A percentile compares a stretch with the other conserved stretches of the same genome.
Conservation (phyloP, 2,329 filamentous ascomycete species). For the Beauveria sp. region DNA sequence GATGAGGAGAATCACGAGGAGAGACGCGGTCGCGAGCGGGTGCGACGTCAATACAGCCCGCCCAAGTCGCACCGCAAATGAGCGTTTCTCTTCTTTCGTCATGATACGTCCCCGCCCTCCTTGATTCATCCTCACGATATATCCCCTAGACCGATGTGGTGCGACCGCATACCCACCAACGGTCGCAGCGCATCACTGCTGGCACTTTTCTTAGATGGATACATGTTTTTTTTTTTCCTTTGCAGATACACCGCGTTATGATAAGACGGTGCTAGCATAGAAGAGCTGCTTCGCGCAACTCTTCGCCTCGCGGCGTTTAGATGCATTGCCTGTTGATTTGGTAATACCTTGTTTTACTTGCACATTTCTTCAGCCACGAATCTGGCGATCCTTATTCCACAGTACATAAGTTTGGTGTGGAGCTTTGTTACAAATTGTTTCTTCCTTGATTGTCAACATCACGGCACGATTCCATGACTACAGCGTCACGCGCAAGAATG, state of each 20-base stretch:
- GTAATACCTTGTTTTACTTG: not conserved
- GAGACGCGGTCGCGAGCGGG: slow-evolving; percentile 31
- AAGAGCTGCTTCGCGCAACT: not conserved
- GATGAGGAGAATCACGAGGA: slow-evolving; percentile 14
- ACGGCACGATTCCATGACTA: too few relatives aligned
- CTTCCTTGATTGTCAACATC: too few relatives aligned
- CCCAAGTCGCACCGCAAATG: slow-evolving; percentile 26
- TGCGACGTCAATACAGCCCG: slow-evolving; percentile 23
- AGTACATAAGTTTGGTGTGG: too few relatives aligned
- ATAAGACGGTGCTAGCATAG: not conserved
- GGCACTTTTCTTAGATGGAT: not conserved
- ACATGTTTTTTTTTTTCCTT: not conserved
- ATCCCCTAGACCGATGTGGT: not conserved
- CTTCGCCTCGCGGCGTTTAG: slow-evolving; percentile 11
- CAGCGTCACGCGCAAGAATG: too few relatives aligned
- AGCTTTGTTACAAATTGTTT: too few relatives aligned
- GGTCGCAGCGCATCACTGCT: not conserved
- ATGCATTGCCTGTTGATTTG: not conserved
- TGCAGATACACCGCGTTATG: not conserved
- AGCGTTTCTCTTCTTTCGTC: not conserved
- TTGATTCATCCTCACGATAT: not conserved
- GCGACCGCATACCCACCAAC: not conserved
- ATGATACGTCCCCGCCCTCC: not conserved
- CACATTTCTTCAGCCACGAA: not conserved
- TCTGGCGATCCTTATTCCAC: too few relatives aligned